These are phyloP conservation scores for Lactarius vividus DNA, from an alignment of 768 basidiomycete species.

Conservation along the genomic window DNA sequence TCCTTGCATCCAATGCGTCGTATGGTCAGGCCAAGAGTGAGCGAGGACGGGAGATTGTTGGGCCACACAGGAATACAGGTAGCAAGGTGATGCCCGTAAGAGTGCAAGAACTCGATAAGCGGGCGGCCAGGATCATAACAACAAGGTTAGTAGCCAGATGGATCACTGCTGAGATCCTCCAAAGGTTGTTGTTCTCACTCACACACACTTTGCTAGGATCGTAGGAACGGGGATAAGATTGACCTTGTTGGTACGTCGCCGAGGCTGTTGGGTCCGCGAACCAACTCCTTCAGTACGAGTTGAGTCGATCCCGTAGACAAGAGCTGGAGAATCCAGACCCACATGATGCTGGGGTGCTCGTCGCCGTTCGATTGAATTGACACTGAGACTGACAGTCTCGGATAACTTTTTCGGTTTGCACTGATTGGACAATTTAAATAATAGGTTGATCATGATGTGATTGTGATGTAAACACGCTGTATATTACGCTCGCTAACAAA, in stretches of 20 bases:
- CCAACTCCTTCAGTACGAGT: neutral
- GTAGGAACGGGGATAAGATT: neutral
- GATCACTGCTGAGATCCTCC: neutral
- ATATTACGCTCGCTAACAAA: neutral
- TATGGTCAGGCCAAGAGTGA: too few relatives aligned
- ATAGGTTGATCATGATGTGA: neutral
- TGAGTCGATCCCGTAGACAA: neutral
- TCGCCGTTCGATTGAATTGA: constrained; percentile 10
- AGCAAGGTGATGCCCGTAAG: too few relatives aligned
- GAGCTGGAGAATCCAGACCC: neutral
- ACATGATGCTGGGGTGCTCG: constrained; percentile 12
- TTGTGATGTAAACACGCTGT: neutral
- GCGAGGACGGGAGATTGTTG: too few relatives aligned
- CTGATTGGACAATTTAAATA: neutral
- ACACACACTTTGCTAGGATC: neutral
- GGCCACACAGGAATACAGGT: too few relatives aligned
- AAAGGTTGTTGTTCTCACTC: neutral
- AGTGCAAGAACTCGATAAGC: neutral
- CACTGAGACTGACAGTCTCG: too few relatives aligned
- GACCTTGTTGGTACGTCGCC: constrained; percentile 3
- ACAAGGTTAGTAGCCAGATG: constrained; percentile 10
- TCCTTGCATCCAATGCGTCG: too few relatives aligned
- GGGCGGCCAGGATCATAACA: constrained; percentile 11
- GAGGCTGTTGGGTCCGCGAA: constrained; percentile 6
- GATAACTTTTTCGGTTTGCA: neutral